phyloP scores from a whole-genome alignment of 129 eudicot genomes.

The Flaveria bidentis region DNA sequence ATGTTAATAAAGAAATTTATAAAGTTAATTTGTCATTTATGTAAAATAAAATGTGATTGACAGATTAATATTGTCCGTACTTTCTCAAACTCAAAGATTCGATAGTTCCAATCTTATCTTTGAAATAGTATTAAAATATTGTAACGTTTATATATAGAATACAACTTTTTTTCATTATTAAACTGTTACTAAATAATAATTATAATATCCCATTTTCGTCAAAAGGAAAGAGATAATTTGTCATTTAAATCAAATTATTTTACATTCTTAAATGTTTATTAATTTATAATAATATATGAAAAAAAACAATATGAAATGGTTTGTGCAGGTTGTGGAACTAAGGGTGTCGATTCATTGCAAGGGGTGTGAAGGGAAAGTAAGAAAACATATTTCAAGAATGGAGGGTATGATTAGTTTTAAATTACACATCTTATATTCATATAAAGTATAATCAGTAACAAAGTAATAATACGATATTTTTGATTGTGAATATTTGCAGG shows the following conservation, averaged over 20 bases:
- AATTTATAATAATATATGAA: neutral
- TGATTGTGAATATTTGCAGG: slow-evolving; percentile 33
- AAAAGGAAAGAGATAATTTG: too few relatives aligned
- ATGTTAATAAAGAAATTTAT: neutral
- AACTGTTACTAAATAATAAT: neutral
- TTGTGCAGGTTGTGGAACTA: slow-evolving; percentile 57
- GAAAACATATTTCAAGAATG: slow-evolving; percentile 62
- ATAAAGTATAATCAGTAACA: neutral
- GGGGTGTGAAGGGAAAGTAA: slow-evolving; percentile 65
- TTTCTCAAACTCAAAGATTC: slow-evolving; percentile 32
- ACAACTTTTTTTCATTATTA: neutral
- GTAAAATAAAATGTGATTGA: slow-evolving; percentile 6
- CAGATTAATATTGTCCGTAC: slow-evolving; percentile 30
- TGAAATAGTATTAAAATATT: neutral
- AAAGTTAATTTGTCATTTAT: slow-evolving; percentile 12
- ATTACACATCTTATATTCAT: neutral
- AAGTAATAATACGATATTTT: neutral
- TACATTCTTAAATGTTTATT: neutral
- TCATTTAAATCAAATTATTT: neutral
- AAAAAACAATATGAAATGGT: neutral
- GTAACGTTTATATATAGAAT: neutral
- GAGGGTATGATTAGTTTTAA: slow-evolving; percentile 41
- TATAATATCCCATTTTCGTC: neutral
- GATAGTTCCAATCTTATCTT: slow-evolving; percentile 27
- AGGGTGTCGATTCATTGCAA: slow-evolving; percentile 69